Evolutionary conservation across 164 flowering plant genomes (phyloP), one percentile per base, ranked within the genome.

Genomic region (Magnolia sinica): DNA sequence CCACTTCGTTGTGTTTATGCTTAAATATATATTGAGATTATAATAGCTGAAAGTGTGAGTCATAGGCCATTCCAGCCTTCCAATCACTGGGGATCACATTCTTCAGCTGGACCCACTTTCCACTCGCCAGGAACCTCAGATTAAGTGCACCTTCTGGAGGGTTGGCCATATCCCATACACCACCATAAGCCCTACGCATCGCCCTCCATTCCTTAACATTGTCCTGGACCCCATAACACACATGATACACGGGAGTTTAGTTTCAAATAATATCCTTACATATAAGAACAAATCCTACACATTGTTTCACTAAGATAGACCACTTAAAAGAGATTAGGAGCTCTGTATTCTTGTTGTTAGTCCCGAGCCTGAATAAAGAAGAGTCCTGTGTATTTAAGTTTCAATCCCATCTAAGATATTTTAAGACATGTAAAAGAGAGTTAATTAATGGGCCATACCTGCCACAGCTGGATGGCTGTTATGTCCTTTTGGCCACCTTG

Each of bases 11-110:
- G 19, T 4, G n/a, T 29, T 37, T 37, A 37, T 3, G 7, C 45
- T 2, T 13, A 11, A 10, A 29, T 55, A 10, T 27, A 29, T 55
- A 10, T 27, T 7, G 16, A 3, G 64, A 8, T 81, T 81, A 85
- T 59, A 20, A 64, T 52, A 93, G 89, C 81, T 87, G 88, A 70
- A 91, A 70, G 64, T 55, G 22, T 2, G 96, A 79, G 82, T 90
- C 90, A 76, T 91, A 92, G 52, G 84, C 86, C 58, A 68, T 87
- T 29, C 97, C 96, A 63, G 87, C 83, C 81, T 89, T 86, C 98
- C 97, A 91, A 24, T 85, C 82, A 71, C 73, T 50, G 8, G 98
- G 91, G 45, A 95, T 84, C 14, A 73, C 87, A 71, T 77, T 80
- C 7, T 64, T 74, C 23, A 87, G 78, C 75, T 84, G 82, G 8